Base-by-base conservation (phyloP, 2,329 filamentous ascomycete genomes). In the Scorias spongiosa region DNA sequence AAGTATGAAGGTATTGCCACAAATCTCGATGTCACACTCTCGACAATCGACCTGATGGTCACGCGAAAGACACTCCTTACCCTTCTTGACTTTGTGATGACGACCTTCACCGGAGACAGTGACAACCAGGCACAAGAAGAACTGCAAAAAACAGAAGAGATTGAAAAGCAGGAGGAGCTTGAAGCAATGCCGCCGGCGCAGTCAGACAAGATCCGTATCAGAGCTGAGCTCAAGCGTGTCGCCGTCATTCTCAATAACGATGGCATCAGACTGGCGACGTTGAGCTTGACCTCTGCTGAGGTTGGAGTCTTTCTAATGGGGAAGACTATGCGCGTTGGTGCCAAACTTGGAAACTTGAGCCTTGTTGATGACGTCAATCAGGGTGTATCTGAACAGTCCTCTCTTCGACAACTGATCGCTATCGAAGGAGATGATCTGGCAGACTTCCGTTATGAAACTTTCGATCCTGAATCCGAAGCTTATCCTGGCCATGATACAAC, bases 401-500 rank as follows among this genome's bases (percentile, higher is more conserved):
- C 80, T 38, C 71, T 96, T 18, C 81, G 91, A 34, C 81, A 89
- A 51, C 73, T 99, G 17, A 80, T 99, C 36, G 89, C 87, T 0
- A 98, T 98, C 28, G 84, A 98, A 62, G 93, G 93, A 10, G 80
- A 96, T 44, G 88, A 96, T 47, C 74, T 99, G 14, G 89, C 89
- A 1, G 91, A 98, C 60, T 96, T 99, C 68, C 83, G 85, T 44
- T 99, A 98, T 55, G 86, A 98, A 63, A 98, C 91, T 0, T 98
- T 93, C 54, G 87, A 96, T 59, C 63, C 81, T 0, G 72, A 74
- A 17, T 78, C 80, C 2, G 75, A 81, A 43, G 72, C 76, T 10
- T 96, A 96, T 55, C 93, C 91, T 5, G 93, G 91, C 10, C 94
- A 96, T 57, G 89, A 96, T 58, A 91, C 85, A 11, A 89, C 88